Evolutionary conservation across 257 asterid species (phyloP).

Genomic region (Forsythia suspensa): DNA sequence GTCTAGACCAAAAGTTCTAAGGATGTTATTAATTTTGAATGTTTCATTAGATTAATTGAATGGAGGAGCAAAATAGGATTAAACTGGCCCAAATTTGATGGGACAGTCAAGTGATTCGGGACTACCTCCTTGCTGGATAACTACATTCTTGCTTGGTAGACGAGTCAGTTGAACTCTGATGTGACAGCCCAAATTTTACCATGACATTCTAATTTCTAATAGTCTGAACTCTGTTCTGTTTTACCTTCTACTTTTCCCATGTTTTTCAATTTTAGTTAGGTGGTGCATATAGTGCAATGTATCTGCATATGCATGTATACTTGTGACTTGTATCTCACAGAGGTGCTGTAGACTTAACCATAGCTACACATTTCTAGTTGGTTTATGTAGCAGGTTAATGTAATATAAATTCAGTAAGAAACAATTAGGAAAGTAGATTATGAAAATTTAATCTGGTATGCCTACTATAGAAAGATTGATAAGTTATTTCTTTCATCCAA

Average conservation of each 20-base stretch:
- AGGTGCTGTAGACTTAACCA: not conserved
- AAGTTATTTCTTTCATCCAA: not conserved
- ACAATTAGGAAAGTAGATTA: not conserved
- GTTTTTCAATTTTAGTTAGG: not conserved
- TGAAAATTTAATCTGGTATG: not conserved
- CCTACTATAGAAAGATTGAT: not conserved
- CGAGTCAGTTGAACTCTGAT: no score
- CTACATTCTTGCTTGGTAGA: not conserved
- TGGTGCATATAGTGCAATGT: not conserved
- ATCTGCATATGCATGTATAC: not conserved
- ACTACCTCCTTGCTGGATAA: not conserved
- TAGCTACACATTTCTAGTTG: not conserved
- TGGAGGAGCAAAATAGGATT: not conserved
- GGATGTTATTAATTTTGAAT: not conserved
- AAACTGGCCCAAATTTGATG: not conserved
- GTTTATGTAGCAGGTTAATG: not conserved
- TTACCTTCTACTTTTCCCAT: not conserved
- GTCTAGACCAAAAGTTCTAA: not conserved
- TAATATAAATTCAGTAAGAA: not conserved
- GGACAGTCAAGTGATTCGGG: not conserved
- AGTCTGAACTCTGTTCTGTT: not conserved
- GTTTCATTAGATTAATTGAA: not conserved
- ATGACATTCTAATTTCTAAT: not conserved
- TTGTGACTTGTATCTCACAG: not conserved
- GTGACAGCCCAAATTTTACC: not conserved